Evolutionary conservation across 2,329 filamentous ascomycete species (phyloP).

Genomic region (Cercospora sp.): DNA sequence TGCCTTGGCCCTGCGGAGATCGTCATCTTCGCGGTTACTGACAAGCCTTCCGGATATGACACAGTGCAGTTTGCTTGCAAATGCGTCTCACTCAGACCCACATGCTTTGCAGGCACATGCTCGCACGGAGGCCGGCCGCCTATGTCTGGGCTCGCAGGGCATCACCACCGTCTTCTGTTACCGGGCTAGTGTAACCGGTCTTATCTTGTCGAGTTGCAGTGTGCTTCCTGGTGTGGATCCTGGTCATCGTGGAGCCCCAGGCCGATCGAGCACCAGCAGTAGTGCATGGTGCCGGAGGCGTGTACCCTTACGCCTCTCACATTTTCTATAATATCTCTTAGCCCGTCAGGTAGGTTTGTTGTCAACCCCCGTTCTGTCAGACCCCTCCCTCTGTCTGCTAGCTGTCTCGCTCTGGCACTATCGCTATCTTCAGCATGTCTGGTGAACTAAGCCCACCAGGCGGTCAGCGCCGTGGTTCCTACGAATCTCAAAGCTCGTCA

Average conservation of each 20-base stretch:
- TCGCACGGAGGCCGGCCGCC: slow-evolving; percentile 17
- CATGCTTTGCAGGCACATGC: slow-evolving; percentile 22
- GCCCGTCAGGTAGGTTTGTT: slow-evolving; percentile 18
- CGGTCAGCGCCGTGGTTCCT: slow-evolving; percentile 16
- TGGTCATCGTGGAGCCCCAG: slow-evolving; percentile 9
- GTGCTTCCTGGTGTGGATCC: slow-evolving; percentile 16
- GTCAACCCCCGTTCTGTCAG: not conserved
- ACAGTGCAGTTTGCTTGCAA: slow-evolving; percentile 19
- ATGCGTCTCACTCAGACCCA: slow-evolving; percentile 25
- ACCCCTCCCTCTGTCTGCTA: slow-evolving; percentile 6
- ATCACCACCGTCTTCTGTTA: slow-evolving; percentile 10
- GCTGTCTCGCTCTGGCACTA: not conserved
- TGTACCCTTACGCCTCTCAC: slow-evolving; percentile 8
- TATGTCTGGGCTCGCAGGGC: slow-evolving; percentile 6
- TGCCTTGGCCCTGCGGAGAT: slow-evolving; percentile 22
- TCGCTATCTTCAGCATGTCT: slow-evolving; percentile 17
- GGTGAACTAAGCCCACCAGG: slow-evolving; percentile 9
- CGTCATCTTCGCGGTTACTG: slow-evolving; percentile 18
- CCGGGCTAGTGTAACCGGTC: slow-evolving; percentile 17
- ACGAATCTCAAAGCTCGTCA: slow-evolving; percentile 24
- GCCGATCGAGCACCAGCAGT: slow-evolving; percentile 16
- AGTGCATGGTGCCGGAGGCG: slow-evolving; percentile 20
- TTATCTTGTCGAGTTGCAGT: slow-evolving; percentile 14
- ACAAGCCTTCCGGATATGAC: slow-evolving; percentile 12
- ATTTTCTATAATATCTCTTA: slow-evolving; percentile 16